Percentiles rank a stretch among this genome's conserved stretches.
These are phyloP conservation scores for Cenchrus americanus DNA, from an alignment of 176 grass and related monocot species.

Conservation along the genomic window DNA sequence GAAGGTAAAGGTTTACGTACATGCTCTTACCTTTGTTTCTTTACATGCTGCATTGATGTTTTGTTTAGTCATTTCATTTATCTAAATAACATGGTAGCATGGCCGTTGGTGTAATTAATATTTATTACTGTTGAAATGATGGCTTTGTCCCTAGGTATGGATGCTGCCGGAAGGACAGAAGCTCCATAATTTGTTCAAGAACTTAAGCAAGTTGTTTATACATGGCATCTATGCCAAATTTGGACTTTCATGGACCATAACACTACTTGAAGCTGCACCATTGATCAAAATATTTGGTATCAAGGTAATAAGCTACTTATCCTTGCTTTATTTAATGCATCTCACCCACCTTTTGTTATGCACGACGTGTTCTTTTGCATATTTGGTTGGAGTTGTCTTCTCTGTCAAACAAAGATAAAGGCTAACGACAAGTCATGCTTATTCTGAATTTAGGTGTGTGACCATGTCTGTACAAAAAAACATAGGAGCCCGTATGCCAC, in stretches of 20 bases:
- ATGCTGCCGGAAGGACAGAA: neutral
- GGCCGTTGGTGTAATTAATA: no score
- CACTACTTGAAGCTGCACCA: neutral
- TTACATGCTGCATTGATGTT: no score
- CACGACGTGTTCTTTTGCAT: neutral
- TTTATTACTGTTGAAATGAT: no score
- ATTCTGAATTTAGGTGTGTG: neutral
- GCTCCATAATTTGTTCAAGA: neutral
- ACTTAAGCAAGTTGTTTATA: constrained; percentile 1
- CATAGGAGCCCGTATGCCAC: neutral
- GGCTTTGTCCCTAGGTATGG: neutral
- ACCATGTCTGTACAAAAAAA: neutral
- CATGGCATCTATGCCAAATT: neutral
- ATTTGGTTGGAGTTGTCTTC: neutral
- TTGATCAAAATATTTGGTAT: constrained; percentile 1
- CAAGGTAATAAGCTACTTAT: neutral
- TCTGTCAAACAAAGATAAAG: neutral
- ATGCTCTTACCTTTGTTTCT: no score
- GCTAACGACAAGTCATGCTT: neutral
- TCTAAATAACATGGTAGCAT: no score
- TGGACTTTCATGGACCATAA: neutral
- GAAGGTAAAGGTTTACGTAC: neutral
- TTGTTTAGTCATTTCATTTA: no score
- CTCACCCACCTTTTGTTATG: neutral
- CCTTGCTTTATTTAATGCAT: neutral